Conservation (phyloP, 2,329 filamentous ascomycete genomes). For the Nigrograna mackinnonii region DNA sequence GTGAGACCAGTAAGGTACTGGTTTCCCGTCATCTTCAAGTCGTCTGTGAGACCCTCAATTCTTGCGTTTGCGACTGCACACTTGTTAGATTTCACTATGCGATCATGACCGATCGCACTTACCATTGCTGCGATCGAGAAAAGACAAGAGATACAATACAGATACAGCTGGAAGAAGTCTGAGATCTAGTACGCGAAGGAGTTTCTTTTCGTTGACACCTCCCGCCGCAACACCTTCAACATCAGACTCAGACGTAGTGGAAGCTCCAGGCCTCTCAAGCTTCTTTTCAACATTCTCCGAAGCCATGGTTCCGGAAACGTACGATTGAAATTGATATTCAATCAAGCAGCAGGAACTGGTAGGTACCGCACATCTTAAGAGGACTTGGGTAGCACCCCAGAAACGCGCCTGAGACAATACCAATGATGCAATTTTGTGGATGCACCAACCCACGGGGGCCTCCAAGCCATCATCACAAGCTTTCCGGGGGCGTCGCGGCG, state of each 20-base stretch:
- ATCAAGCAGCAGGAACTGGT: no score
- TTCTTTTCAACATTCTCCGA: no score
- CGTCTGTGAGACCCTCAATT: conserved; percentile 38
- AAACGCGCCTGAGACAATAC: no score
- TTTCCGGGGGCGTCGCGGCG: no score
- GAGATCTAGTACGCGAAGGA: conserved; percentile 60
- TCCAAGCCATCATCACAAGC: no score
- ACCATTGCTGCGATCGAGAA: conserved; percentile 43
- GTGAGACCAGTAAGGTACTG: conserved; percentile 69
- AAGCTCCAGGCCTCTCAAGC: conserved; percentile 17
- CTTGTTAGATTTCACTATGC: no score
- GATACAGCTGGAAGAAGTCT: conserved; percentile 47
- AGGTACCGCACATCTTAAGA: no score
- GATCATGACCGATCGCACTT: conserved; percentile 4
- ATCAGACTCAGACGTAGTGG: conserved; percentile 27
- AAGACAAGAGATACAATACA: conserved; percentile 44
- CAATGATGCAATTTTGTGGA: no score
- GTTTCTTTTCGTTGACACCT: conserved; percentile 56
- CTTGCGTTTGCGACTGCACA: conserved; percentile 50
- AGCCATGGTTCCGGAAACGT: no score
- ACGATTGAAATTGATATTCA: no score
- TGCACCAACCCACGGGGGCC: no score
- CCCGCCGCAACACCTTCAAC: conserved; percentile 25
- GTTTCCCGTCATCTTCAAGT: conserved; percentile 39
- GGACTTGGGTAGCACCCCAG: no score